A percentile compares a stretch with the other conserved stretches of the same genome.
Conservation (phyloP, 495 filamentous ascomycete genomes). For the Aspergillus hancockii region DNA sequence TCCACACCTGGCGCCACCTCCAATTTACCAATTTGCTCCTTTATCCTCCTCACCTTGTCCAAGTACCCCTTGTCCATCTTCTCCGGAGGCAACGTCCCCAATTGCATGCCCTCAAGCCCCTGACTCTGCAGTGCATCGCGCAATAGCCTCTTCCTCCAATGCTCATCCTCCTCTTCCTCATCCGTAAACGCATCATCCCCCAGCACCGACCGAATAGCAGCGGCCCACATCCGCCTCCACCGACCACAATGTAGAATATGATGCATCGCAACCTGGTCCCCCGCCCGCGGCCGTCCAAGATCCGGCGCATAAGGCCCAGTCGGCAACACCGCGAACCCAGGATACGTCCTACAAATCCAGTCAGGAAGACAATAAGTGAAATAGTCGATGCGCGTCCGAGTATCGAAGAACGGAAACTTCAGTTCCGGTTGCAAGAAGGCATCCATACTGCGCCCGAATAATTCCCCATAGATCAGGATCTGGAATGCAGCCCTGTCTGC, state of each 20-base stretch:
- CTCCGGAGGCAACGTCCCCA: conserved; percentile 16
- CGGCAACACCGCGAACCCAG: conserved; percentile 5
- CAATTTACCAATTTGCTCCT: conserved; percentile 8
- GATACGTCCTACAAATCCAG: conserved; percentile 9
- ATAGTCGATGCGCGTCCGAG: conserved; percentile 34
- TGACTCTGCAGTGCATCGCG: conserved; percentile 71
- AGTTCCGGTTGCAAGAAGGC: conserved; percentile 16
- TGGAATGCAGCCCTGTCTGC: conserved; percentile 29
- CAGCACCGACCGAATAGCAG: conserved; percentile 12
- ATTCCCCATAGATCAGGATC: conserved; percentile 38
- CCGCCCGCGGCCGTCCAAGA: background rate
- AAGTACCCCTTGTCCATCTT: conserved; percentile 1
- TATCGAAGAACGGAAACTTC: conserved; percentile 7
- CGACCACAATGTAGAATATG: conserved; percentile 20
- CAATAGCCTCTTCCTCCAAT: conserved; percentile 64
- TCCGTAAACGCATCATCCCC: conserved; percentile 1
- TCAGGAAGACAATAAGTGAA: conserved; percentile 40
- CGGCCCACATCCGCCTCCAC: conserved; percentile 24
- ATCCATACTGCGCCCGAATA: conserved; percentile 34
- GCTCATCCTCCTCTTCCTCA: conserved; percentile 22
- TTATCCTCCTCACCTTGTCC: conserved; percentile 6
- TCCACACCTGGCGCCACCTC: conserved; percentile 4
- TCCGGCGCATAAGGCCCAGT: conserved; percentile 16
- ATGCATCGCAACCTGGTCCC: conserved; percentile 17
- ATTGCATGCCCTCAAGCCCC: conserved; percentile 57